Evolutionary conservation across 2,329 filamentous ascomycete species (phyloP), one percentile per base, ranked within the genome.

Genomic region (Lomentospora prolificans): DNA sequence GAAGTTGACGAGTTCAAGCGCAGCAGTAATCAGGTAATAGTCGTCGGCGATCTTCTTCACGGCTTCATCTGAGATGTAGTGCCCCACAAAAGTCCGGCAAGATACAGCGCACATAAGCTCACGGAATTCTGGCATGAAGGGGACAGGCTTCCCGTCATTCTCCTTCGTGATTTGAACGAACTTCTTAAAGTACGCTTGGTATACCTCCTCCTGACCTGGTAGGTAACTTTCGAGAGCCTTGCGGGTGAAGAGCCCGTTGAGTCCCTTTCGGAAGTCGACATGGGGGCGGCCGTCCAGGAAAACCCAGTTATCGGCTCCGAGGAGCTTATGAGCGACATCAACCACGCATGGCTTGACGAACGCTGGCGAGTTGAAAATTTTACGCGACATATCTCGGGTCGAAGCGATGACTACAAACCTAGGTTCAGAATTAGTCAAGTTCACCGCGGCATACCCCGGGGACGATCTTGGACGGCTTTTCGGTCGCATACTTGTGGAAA

Each of bases 351-450:
- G 94, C 76, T 96, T 96, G 69, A 95, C 90, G 66, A 85, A 97
- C 53, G 75, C 70, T 25, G 94, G 94, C 19, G 91, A 95, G 73
- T 96, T 97, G 81, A 97, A 91, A 64, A 97, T 86, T 72, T 97
- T 97, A 64, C 92, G 87, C 57, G 92, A 87, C 81, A 97, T 89
- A 68, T 97, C 94, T 66, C 94, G 90, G 54, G 87, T 90, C 17
- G 91, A 95, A 31, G 91, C 92, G 68, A 99, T 96, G 57, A 99
- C 90, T 61, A 97, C 94, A 70, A 99, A 99, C 70, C 90, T 95
- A 63, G 4, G 12, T 33, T 30, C 28, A 36, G 22, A 10, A 22
- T 55, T 25, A 25, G 33, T 6, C 4, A 53, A 19, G 19, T n/a
- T 27, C 25, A 4, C 8, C 24, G 25, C 10, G 50, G 25, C 8